Conservation (phyloP, 2,329 filamentous ascomycete species). For the Penicillium sp. region DNA sequence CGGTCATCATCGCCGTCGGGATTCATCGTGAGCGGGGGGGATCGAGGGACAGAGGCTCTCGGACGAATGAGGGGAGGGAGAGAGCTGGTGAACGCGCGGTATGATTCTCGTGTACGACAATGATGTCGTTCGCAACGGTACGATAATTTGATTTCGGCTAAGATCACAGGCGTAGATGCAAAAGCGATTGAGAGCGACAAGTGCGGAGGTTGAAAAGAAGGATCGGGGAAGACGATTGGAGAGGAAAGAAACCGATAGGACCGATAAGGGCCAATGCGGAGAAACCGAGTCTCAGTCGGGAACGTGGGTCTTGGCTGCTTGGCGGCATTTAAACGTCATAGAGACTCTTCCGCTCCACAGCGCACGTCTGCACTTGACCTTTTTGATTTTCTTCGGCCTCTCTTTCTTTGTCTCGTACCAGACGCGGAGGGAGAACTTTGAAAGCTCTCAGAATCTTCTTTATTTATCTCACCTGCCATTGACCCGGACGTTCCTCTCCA, state of each 20-base stretch:
- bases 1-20: conserved; percentile 37
- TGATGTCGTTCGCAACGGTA: background rate
- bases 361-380: conserved; percentile 15
- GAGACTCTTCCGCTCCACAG: conserved; percentile 27
- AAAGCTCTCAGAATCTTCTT: background rate
- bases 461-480: background rate
- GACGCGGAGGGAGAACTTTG: background rate
- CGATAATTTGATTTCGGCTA: background rate
- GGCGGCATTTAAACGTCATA: conserved; percentile 33
- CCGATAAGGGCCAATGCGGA: conserved; percentile 31
- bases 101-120: background rate
- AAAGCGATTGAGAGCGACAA: conserved; percentile 6
- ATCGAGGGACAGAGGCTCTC: conserved; percentile 2
- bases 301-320: conserved; percentile 29
- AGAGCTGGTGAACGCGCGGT: background rate
- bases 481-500: background rate
- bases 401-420: background rate
- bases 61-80: conserved; percentile 3
- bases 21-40: conserved; percentile 26
- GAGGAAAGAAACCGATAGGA: conserved; percentile 26
- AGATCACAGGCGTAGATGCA: background rate
- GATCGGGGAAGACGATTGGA: conserved; percentile 10
- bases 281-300: conserved; percentile 18
- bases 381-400: background rate
- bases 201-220: conserved; percentile 8